Evolutionary conservation across 2,329 filamentous ascomycete species (phyloP).

Genomic region (Nemania sp.): DNA sequence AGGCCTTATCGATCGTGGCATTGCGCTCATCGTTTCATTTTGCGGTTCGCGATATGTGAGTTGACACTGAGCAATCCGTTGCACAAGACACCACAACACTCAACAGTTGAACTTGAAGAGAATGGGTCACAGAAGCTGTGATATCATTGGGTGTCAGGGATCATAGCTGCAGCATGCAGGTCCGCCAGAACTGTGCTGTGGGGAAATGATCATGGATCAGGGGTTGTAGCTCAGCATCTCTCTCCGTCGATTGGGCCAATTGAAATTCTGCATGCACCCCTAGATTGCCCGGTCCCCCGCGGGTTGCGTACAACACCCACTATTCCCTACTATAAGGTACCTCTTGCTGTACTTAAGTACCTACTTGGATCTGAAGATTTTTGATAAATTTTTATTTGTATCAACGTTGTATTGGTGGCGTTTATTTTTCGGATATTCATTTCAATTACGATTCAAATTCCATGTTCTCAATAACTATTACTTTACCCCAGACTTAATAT

Average conservation of each 20-base stretch:
- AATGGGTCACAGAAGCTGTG: constrained; percentile 23
- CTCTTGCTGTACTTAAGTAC: too few species aligned
- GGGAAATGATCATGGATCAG: constrained; percentile 2
- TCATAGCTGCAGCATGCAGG: constrained; percentile 28
- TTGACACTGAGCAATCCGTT: constrained; percentile 29
- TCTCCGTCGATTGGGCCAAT: constrained; percentile 13
- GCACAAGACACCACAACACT: constrained; percentile 36
- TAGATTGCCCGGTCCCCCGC: constrained; percentile 14
- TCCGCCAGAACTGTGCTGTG: constrained; percentile 25
- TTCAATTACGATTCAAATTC: neutral
- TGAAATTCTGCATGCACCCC: constrained; percentile 2
- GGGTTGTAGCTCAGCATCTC: constrained; percentile 8
- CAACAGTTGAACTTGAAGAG: constrained; percentile 47
- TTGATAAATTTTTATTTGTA: neutral
- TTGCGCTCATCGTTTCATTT: constrained; percentile 8
- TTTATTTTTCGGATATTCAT: neutral
- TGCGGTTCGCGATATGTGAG: constrained; percentile 20
- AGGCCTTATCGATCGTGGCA: constrained; percentile 1
- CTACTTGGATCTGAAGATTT: neutral
- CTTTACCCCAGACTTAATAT: neutral
- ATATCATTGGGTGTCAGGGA: constrained; percentile 42
- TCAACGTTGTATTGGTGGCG: neutral
- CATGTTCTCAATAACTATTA: neutral
- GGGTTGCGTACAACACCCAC: constrained; percentile 13
- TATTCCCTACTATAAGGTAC: neutral